A percentile compares a stretch with the other conserved stretches of the same genome.
Conservation (phyloP, 306 rosid genomes). For the Glycine latifolia region DNA sequence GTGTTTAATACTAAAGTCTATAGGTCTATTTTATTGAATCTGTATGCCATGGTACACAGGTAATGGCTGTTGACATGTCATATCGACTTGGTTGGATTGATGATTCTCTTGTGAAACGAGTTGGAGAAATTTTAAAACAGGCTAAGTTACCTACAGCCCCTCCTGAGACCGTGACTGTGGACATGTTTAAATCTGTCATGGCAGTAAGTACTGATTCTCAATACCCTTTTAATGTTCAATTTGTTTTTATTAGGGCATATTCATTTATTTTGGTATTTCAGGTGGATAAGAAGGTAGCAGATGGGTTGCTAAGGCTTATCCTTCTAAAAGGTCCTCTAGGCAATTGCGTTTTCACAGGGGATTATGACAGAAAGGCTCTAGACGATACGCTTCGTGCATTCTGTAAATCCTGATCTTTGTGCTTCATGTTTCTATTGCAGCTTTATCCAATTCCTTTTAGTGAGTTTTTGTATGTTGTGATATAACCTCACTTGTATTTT, state of each 20-base stretch:
- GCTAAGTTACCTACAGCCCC: conserved; percentile 80
- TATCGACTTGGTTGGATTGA: conserved; percentile 96
- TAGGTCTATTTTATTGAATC: conserved; percentile 35
- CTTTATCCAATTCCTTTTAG: conserved; percentile 37
- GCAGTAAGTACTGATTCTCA: conserved; percentile 65
- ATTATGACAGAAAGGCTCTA: conserved; percentile 86
- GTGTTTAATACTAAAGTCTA: neutral
- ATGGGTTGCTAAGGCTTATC: conserved; percentile 86
- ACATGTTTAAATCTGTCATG: conserved; percentile 91
- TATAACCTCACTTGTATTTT: conserved; percentile 38
- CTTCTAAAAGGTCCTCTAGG: conserved; percentile 93
- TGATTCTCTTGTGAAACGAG: conserved; percentile 82
- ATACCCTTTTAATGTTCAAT: neutral
- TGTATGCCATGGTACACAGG: conserved; percentile 61
- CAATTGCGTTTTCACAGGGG: conserved; percentile 86
- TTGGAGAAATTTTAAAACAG: conserved; percentile 65
- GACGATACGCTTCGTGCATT: conserved; percentile 83
- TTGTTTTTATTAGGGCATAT: conserved; percentile 29
- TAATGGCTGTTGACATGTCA: conserved; percentile 97
- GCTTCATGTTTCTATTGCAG: conserved; percentile 11
- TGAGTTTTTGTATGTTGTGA: conserved; percentile 39
- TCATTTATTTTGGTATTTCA: conserved; percentile 53
- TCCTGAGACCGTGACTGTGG: conserved; percentile 77
- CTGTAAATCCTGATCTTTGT: conserved; percentile 66
- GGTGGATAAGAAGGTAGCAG: conserved; percentile 98